Conservation (phyloP, 306 rosid genomes). For the Gleditsia sinensis region DNA sequence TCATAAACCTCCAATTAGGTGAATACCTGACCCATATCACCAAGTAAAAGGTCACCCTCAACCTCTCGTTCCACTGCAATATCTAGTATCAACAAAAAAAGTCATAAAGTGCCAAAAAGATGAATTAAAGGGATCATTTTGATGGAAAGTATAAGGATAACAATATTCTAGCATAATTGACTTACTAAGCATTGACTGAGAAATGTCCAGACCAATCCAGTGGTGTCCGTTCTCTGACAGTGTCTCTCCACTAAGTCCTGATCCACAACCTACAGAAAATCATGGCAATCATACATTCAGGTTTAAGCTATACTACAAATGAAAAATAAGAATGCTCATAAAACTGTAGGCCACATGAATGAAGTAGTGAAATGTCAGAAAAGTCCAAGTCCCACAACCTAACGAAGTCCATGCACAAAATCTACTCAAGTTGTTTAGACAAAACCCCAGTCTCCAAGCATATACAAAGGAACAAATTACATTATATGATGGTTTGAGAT, state of each 20-base stretch:
- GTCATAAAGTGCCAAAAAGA: neutral
- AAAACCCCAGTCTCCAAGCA: neutral
- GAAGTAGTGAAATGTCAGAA: neutral
- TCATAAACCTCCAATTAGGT: neutral
- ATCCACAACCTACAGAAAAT: constrained; percentile 76
- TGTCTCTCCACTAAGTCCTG: constrained; percentile 94
- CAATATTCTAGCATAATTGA: neutral
- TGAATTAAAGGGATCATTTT: neutral
- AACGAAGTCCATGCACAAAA: neutral
- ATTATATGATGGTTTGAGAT: neutral
- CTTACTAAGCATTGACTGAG: constrained; percentile 94
- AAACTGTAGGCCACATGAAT: neutral
- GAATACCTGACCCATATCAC: constrained; percentile 97
- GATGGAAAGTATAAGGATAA: neutral
- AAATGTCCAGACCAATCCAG: constrained; percentile 94
- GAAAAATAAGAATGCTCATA: neutral
- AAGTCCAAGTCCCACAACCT: neutral
- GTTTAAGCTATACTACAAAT: neutral
- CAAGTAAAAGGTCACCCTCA: constrained; percentile 87
- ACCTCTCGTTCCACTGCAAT: constrained; percentile 87
- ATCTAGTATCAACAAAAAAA: constrained; percentile 40
- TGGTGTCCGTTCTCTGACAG: constrained; percentile 77
- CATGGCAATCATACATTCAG: neutral
- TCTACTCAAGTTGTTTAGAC: neutral
- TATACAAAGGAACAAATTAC: neutral